Conservation (phyloP, 192 early-diverging fungal species). For the Backusella luteola region DNA sequence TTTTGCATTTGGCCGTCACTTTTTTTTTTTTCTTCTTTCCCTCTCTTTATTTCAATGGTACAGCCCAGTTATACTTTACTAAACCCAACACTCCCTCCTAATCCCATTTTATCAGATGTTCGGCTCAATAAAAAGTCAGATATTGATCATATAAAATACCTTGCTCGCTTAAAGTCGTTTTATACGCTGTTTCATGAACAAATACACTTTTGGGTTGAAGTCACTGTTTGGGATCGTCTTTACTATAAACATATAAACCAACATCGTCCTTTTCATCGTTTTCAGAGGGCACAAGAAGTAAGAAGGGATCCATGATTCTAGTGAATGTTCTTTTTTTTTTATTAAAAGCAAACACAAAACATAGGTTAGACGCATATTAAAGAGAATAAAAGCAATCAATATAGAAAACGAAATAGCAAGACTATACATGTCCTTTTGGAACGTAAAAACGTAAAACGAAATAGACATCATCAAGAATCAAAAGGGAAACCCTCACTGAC, state of each 20-base stretch:
- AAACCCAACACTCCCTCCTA: background rate
- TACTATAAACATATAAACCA: slow-evolving; percentile 34
- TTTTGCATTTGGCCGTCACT: background rate
- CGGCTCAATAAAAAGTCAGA: slow-evolving; percentile 10
- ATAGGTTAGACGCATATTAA: slow-evolving; percentile 30
- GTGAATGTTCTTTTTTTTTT: background rate
- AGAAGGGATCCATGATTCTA: background rate
- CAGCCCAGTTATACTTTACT: background rate
- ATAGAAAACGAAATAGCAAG: slow-evolving; percentile 11
- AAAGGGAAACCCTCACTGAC: background rate
- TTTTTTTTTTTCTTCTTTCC: background rate
- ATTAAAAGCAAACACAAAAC: background rate
- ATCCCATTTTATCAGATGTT: background rate
- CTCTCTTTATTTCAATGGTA: background rate
- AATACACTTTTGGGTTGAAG: slow-evolving; percentile 28
- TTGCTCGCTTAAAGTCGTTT: background rate
- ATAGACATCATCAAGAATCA: background rate
- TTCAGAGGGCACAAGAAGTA: slow-evolving; percentile 23
- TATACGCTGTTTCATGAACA: background rate
- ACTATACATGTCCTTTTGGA: slow-evolving; percentile 24
- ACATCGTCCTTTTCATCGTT: slow-evolving; percentile 31
- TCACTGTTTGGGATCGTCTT: slow-evolving; percentile 20
- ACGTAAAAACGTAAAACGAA: slow-evolving; percentile 12
- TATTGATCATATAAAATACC: slow-evolving; percentile 8
- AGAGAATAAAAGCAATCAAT: slow-evolving; percentile 23